Evolutionary conservation across 805 yeast species (phyloP).

Genomic region (Cyberlindnera amylophila): DNA sequence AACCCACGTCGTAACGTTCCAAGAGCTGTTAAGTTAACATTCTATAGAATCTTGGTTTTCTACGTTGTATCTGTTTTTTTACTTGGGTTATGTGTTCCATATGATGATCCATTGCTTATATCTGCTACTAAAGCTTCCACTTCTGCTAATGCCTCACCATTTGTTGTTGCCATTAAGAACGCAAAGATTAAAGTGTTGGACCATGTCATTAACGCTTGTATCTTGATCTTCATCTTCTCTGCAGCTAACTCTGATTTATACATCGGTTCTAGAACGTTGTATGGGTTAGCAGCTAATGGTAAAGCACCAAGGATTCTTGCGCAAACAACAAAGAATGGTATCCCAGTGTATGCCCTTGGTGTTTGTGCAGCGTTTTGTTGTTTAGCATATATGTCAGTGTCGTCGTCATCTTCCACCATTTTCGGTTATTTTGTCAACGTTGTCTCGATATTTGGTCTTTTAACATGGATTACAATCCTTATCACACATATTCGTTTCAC

Average conservation of each 20-base stretch:
- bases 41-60: constrained; percentile 64
- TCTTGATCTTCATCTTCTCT: constrained; percentile 71
- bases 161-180: constrained; percentile 72
- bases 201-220: constrained; percentile 73
- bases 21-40: constrained; percentile 63
- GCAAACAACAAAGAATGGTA: constrained; percentile 52
- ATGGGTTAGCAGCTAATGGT: constrained; percentile 68
- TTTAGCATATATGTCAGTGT: constrained; percentile 68
- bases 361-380: constrained; percentile 50
- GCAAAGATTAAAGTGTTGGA: constrained; percentile 66
- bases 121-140: constrained; percentile 45
- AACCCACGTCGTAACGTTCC: constrained; percentile 69
- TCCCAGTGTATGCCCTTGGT: constrained; percentile 57
- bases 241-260: constrained; percentile 80
- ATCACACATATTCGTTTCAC: constrained; percentile 64
- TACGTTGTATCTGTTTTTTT: constrained; percentile 59
- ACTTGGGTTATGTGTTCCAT: constrained; percentile 66
- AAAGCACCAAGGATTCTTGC: constrained; percentile 50
- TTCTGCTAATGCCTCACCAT: constrained; percentile 75
- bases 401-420: constrained; percentile 50
- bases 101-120: constrained; percentile 45
- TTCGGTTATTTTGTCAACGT: constrained; percentile 72
- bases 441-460: constrained; percentile 69
- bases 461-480: constrained; percentile 72
- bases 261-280: constrained; percentile 71